Evolutionary conservation across 176 grass and related monocot species (phyloP).

Genomic region (Triticum turgidum): DNA sequence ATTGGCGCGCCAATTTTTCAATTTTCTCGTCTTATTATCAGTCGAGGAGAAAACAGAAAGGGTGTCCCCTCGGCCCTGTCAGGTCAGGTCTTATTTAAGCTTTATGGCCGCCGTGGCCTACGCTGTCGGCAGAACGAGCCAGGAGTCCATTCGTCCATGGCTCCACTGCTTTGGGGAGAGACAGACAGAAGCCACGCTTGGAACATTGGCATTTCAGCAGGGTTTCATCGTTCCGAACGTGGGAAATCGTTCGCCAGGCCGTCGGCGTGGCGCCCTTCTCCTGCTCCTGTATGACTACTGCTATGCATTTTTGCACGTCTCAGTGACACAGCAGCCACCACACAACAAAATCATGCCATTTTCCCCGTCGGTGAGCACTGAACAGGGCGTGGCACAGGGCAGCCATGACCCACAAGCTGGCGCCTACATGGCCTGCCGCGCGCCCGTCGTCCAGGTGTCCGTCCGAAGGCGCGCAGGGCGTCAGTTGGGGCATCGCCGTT

Average conservation of each 20-base stretch:
- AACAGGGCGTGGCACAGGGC: not conserved
- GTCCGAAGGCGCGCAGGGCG: not conserved
- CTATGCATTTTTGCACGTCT: not conserved
- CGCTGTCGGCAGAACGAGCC: not conserved
- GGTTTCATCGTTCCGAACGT: not conserved
- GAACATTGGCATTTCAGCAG: not conserved
- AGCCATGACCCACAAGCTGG: not conserved
- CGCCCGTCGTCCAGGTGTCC: not conserved
- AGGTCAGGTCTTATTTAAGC: slow-evolving; percentile 29
- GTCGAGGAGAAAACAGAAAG: not conserved
- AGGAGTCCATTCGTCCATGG: not conserved
- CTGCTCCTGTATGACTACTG: not conserved
- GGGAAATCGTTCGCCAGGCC: not conserved
- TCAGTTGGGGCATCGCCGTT: slow-evolving; percentile 43
- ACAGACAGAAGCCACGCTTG: not conserved
- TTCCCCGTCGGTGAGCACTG: slow-evolving; percentile 21
- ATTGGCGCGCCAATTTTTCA: not conserved
- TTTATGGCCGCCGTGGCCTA: slow-evolving; percentile 7
- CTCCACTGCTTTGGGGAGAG: not conserved
- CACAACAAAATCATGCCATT: not conserved
- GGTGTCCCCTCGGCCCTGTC: no score
- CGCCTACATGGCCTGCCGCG: not conserved
- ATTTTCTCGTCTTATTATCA: not conserved
- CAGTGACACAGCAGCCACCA: not conserved
- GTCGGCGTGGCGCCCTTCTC: not conserved